Conservation (phyloP, 768 basidiomycete genomes). For the Trametes maxima region DNA sequence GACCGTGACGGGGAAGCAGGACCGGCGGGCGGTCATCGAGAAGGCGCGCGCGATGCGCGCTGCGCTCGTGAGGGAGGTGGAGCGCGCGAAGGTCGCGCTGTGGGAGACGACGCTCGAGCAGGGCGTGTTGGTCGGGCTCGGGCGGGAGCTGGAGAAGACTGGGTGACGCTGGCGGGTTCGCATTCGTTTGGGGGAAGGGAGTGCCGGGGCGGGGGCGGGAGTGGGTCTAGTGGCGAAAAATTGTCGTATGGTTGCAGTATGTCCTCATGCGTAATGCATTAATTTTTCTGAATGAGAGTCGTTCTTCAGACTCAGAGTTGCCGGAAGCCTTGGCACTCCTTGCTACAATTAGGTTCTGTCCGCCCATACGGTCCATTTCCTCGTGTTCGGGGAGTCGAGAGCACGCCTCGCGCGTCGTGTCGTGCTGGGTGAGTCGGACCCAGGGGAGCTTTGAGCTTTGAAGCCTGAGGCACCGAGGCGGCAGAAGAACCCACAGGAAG, state of each 20-base stretch:
- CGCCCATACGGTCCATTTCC: too few species aligned
- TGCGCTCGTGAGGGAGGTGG: slow-evolving; percentile 56
- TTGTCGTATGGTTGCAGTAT: neutral
- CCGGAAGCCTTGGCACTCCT: neutral
- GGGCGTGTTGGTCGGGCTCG: slow-evolving; percentile 47
- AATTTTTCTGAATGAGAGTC: neutral
- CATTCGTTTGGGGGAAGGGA: neutral
- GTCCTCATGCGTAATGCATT: neutral
- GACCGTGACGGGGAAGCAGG: slow-evolving; percentile 18
- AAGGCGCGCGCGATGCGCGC: slow-evolving; percentile 56
- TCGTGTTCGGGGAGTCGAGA: too few species aligned
- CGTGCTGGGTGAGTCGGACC: too few species aligned
- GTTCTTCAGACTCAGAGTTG: neutral
- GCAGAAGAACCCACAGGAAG: too few species aligned
- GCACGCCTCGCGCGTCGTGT: too few species aligned
- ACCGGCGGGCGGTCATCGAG: slow-evolving; percentile 49
- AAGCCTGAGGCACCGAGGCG: too few species aligned
- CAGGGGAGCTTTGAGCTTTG: too few species aligned
- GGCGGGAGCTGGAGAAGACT: slow-evolving; percentile 20
- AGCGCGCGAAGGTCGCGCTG: slow-evolving; percentile 61
- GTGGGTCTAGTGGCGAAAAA: neutral
- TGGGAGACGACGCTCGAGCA: slow-evolving; percentile 78
- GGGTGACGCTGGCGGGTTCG: too few species aligned
- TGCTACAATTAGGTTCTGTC: neutral
- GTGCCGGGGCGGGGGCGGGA: neutral